Conservation (phyloP, 78 protist genomes). For the Guillardia theta region DNA sequence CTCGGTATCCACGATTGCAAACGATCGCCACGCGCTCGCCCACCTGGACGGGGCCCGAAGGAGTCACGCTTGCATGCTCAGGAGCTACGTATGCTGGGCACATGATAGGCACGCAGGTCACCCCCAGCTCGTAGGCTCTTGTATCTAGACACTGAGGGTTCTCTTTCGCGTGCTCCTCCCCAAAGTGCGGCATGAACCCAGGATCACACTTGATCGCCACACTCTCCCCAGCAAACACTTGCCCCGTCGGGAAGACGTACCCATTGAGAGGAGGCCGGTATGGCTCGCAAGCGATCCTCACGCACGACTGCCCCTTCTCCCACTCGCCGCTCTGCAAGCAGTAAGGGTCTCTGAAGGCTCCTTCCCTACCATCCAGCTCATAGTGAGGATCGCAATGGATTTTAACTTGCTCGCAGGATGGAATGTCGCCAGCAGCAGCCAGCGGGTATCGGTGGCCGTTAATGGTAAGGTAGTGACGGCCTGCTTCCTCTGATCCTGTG, state of each 20-base stretch:
- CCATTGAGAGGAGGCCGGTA: background rate
- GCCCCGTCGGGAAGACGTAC: background rate
- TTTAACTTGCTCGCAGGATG: background rate
- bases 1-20: background rate
- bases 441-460: too few relatives aligned
- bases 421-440: background rate
- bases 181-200: background rate
- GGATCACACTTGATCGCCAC: background rate
- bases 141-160: background rate
- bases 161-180: background rate
- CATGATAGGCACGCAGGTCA: background rate
- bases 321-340: background rate
- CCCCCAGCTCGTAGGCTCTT: background rate
- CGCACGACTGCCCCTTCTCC: background rate
- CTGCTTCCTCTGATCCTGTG: too few relatives aligned
- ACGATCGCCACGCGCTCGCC: slow-evolving; percentile 1
- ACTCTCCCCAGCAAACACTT: background rate
- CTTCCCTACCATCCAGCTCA: background rate
- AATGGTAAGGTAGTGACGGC: too few relatives aligned
- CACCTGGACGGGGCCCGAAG: background rate
- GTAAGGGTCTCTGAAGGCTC: background rate
- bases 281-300: background rate
- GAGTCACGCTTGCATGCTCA: background rate
- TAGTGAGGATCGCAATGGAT: background rate
- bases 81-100: background rate